phyloP scores from a whole-genome alignment of 2,329 filamentous ascomycete species.

The Clonostachys solani region DNA sequence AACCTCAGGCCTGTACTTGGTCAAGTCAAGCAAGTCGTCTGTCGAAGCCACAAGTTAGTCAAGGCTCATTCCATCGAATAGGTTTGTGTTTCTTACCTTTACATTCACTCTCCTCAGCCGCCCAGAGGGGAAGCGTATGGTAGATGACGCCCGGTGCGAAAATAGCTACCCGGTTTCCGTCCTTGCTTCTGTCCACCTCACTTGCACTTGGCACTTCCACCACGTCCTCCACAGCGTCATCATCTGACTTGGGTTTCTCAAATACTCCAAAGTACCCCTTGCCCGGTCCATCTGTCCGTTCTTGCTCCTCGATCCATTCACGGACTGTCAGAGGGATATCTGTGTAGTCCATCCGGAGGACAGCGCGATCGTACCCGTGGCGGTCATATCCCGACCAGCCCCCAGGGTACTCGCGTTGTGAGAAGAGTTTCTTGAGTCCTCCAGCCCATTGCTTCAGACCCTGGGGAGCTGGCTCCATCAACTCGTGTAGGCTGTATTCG shows the following conservation, averaged over 20 bases:
- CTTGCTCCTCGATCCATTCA: constrained; percentile 43
- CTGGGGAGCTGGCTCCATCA: constrained; percentile 25
- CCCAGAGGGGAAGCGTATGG: constrained; percentile 42
- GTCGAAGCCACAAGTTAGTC: background rate
- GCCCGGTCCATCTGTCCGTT: constrained; percentile 21
- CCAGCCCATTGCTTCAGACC: constrained; percentile 32
- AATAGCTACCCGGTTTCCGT: constrained; percentile 33
- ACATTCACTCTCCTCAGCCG: constrained; percentile 35
- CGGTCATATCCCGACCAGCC: constrained; percentile 47
- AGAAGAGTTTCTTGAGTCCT: constrained; percentile 34
- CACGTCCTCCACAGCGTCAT: constrained; percentile 31
- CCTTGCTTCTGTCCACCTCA: constrained; percentile 18
- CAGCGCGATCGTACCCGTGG: constrained; percentile 42
- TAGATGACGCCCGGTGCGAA: constrained; percentile 50
- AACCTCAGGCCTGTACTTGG: constrained; percentile 17
- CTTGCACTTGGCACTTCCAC: constrained; percentile 18
- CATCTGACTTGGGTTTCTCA: constrained; percentile 29
- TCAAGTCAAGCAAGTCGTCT: constrained; percentile 19
- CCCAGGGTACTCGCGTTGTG: constrained; percentile 39
- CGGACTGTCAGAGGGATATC: constrained; percentile 35
- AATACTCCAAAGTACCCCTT: constrained; percentile 37
- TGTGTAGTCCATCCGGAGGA: constrained; percentile 40
- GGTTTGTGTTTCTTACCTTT: constrained; percentile 23
- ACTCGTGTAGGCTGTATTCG: constrained; percentile 39
- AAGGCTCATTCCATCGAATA: background rate